Percentiles rank a stretch among this genome's conserved stretches.
These are phyloP conservation scores for Pichia norvegensis DNA, from an alignment of 1,139 yeast species.

Conservation along the genomic window DNA sequence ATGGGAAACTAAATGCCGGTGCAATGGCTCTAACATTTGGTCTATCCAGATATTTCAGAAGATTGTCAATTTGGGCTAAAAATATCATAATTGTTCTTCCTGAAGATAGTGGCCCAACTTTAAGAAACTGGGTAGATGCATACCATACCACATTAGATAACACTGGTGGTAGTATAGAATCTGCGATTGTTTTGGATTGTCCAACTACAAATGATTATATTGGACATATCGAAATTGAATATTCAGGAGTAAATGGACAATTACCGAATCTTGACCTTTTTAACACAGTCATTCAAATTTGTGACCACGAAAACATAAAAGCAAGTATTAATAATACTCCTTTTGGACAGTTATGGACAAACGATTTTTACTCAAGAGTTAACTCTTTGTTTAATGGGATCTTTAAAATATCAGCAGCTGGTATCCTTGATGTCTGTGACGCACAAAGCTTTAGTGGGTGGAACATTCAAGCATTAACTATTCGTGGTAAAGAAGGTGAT, in stretches of 20 bases:
- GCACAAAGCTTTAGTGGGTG: conserved; percentile 93
- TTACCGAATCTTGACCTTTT: conserved; percentile 86
- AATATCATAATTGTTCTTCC: conserved; percentile 84
- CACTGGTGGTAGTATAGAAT: conserved; percentile 94
- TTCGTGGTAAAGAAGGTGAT: conserved; percentile 54
- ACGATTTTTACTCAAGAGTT: conserved; percentile 49
- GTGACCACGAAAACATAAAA: conserved; percentile 66
- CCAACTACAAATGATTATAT: conserved; percentile 61
- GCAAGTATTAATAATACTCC: conserved; percentile 60
- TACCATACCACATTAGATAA: conserved; percentile 79
- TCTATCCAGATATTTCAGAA: conserved; percentile 67
- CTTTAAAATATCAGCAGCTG: conserved; percentile 60
- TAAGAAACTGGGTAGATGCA: conserved; percentile 89
- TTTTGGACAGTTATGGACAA: conserved; percentile 36
- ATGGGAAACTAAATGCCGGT: conserved; percentile 59
- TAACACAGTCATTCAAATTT: conserved; percentile 66
- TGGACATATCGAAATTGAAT: conserved; percentile 65
- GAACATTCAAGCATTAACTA: conserved; percentile 87
- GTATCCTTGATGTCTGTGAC: conserved; percentile 51
- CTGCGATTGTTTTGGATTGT: conserved; percentile 81
- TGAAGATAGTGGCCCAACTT: conserved; percentile 57
- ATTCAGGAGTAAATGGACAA: conserved; percentile 92
- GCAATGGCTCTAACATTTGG: conserved; percentile 71
- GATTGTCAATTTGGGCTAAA: conserved; percentile 93
- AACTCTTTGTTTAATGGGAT: conserved; percentile 59